Evolutionary conservation across 345 rosid genomes (phyloP).

Genomic region (Kernera saxatilis): DNA sequence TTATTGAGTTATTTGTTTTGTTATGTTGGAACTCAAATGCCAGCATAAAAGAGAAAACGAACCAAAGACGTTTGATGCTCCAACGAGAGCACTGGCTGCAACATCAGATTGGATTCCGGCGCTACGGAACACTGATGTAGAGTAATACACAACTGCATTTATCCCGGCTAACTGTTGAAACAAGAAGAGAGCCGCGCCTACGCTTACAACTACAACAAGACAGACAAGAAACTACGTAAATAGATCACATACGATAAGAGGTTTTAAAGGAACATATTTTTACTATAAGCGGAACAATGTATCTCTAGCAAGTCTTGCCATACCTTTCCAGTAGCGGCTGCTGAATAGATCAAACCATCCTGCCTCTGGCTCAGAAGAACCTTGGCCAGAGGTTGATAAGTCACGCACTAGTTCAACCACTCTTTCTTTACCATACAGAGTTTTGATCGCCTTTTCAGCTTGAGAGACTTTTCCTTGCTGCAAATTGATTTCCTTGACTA

Average conservation of each 20-base stretch:
- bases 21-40: constrained; percentile 2
- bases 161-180: constrained; percentile 99
- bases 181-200: constrained; percentile 95
- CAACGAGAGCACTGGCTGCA: constrained; percentile 99
- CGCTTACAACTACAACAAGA: constrained; percentile 84
- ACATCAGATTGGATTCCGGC: constrained; percentile 93
- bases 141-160: constrained; percentile 97
- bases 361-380: constrained; percentile 85
- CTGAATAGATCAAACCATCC: constrained; percentile 97
- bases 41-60: not conserved
- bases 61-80: constrained; percentile 97
- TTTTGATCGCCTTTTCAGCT: constrained; percentile 76
- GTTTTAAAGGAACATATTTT: not conserved
- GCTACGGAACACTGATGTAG: constrained; percentile 90
- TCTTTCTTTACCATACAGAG: constrained; percentile 88
- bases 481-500: constrained; percentile 12
- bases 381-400: constrained; percentile 56
- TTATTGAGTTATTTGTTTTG: not conserved
- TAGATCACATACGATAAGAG: not conserved
- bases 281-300: not conserved
- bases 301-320: not conserved
- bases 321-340: constrained; percentile 94
- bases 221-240: not conserved
- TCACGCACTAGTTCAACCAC: constrained; percentile 81
- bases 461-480: constrained; percentile 83